Conservation (phyloP, 2,329 filamentous ascomycete genomes). For the Hypoxylon sp. region DNA sequence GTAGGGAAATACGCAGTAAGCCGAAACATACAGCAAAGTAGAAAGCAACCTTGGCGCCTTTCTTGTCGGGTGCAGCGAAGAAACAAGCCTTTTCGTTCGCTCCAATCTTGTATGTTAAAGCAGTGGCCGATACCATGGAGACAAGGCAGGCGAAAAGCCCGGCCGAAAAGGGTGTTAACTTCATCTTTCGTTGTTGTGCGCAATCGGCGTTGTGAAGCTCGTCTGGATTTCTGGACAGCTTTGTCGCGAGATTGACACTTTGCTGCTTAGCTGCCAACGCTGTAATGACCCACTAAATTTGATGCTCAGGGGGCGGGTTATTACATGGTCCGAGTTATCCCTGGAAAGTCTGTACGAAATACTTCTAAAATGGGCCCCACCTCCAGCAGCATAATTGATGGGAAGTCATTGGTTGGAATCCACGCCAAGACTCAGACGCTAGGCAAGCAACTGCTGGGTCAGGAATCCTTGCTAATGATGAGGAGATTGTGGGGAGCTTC, state of each 20-base stretch:
- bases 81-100: conserved; percentile 97
- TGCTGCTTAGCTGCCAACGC: conserved; percentile 3
- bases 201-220: conserved; percentile 34
- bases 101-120: conserved; percentile 89
- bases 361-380: conserved; percentile 5
- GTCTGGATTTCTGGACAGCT: conserved; percentile 38
- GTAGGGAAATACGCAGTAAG: conserved; percentile 3
- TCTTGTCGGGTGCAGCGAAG: conserved; percentile 80
- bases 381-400: conserved; percentile 18
- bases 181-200: conserved; percentile 63
- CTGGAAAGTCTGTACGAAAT: too few relatives aligned
- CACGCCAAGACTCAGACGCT: conserved; percentile 6
- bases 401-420: conserved; percentile 12
- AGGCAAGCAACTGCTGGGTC: too few relatives aligned
- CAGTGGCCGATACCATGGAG: conserved; percentile 81
- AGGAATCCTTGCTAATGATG: conserved; percentile 12
- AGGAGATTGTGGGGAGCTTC: conserved; percentile 28
- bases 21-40: conserved; percentile 90
- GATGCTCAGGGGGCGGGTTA: conserved; percentile 30
- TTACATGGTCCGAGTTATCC: conserved; percentile 25
- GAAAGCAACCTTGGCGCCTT: conserved; percentile 90
- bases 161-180: conserved; percentile 66
- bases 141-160: conserved; percentile 76
- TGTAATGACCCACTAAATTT: conserved; percentile 23
- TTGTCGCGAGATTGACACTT: conserved; percentile 35